phyloP scores from a whole-genome alignment of 108 stramenopile species.

The Nitzschia inconspicua region DNA sequence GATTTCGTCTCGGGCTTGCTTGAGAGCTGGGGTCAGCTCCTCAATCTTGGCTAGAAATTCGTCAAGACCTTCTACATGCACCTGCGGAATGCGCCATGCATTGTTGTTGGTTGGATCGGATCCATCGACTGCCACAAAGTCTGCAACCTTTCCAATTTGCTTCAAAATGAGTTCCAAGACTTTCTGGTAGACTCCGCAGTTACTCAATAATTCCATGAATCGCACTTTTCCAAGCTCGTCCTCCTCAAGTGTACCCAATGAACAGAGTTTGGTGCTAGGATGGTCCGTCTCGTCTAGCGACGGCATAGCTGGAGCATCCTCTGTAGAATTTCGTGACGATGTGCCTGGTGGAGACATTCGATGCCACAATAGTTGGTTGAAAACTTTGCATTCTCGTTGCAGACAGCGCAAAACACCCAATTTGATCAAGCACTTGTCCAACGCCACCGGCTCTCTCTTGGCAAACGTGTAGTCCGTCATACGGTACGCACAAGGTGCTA shows the following conservation, averaged over 20 bases:
- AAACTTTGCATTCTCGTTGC: conserved; percentile 36
- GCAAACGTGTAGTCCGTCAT: conserved; percentile 57
- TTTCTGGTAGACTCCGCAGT: conserved; percentile 55
- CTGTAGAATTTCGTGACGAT: too few species aligned
- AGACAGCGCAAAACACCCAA: conserved; percentile 53
- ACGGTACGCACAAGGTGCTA: conserved; percentile 62
- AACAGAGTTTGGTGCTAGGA: not conserved
- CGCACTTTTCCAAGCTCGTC: conserved; percentile 57
- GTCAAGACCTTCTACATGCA: conserved; percentile 42
- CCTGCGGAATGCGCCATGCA: conserved; percentile 36
- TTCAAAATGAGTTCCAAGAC: conserved; percentile 46
- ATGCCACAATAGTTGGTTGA: conserved; percentile 44
- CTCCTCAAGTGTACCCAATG: conserved; percentile 40
- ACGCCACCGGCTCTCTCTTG: conserved; percentile 41
- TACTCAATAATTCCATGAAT: conserved; percentile 62
- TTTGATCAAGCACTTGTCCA: conserved; percentile 44
- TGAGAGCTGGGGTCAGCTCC: conserved; percentile 33
- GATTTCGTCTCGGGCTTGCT: conserved; percentile 48
- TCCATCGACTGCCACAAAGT: not conserved
- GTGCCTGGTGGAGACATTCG: conserved; percentile 13
- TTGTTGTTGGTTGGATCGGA: conserved; percentile 13
- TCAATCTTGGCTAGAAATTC: conserved; percentile 46
- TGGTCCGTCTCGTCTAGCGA: not conserved
- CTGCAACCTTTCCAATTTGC: conserved; percentile 23
- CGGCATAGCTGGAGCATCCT: not conserved